Evolutionary conservation across 2,329 filamentous ascomycete species (phyloP), one percentile per base, ranked within the genome.

Genomic region (Ophiostoma novo-ulmi): DNA sequence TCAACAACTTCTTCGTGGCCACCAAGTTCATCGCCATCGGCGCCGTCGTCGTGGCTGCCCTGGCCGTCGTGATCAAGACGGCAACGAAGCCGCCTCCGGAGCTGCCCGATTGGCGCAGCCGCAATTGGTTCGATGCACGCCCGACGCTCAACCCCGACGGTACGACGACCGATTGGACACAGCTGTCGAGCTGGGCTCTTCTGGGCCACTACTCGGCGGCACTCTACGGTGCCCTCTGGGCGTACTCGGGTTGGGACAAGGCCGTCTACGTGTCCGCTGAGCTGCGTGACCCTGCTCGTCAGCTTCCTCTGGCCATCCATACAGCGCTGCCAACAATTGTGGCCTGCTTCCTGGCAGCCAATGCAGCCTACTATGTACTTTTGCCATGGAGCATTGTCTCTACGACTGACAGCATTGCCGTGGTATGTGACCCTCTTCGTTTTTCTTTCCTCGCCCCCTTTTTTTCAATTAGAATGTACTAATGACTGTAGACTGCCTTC

Each of bases 161-260:
- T 0, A 80, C 77, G 13, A 78, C 78, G 39, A 85, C 81, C 0
- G 80, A 85, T 55, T 87, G 85, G 85, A 75, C 76, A 0, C 72
- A 75, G 1, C 74, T 89, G 61, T 79, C 81, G 5, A 77, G 80
- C 38, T 89, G 87, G 88, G 85, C 87, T 70, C 80, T 85, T 13
- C 82, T 88, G 36, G 87, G 87, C 0, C 85, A 88, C 74, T 85
- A 85, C 70, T 87, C 85, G 3, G 83, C 86, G 1, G 88, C 87
- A 0, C 79, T 89, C 0, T 89, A 89, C 74, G 87, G 84, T 0
- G 86, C 85, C 0, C 76, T 89, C 0, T 90, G 87, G 87, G 87
- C 85, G 0, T 90, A 89, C 72, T 87, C 85, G 0, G 88, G 88
- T 0, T 90, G 88, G 88, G 88, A 89, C 70, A 89, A 89, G 84